Base-by-base conservation (phyloP, 345 rosid species). In the Linum lewisii region DNA sequence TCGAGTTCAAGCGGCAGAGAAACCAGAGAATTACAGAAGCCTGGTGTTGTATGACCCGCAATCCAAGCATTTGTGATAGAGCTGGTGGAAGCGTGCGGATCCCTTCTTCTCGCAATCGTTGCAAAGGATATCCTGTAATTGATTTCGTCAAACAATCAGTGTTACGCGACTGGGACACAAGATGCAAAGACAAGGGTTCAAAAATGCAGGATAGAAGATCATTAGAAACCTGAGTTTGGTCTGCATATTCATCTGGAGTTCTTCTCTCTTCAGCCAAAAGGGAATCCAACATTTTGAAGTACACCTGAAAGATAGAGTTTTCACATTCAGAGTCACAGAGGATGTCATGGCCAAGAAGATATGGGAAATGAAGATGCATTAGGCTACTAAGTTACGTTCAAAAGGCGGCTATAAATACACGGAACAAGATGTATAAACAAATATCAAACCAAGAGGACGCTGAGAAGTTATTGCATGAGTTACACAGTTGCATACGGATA, bases 201-300 rank as follows among this genome's bases (percentile, higher is more conserved):
- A 26, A 6, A 26, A 26, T 26, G 32, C 32, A 26, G 32, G 32
- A 26, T 26, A 29, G 5, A 29, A 29, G 34, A 29, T 29, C 34
- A 29, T 29, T 29, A 29, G 34, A 29, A 29, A 88, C 98, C 90
- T 91, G 98, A 75, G 72, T 70, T n/a, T 77, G 84, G 62, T 84
- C 74, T 68, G 75, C 78, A 60, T 80, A 88, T 74, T 92, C 98
- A 72, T 86, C 89, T 44, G 96, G 96, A 70, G 88, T 95, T 73
- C 81, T 93, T n/a, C 34, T 29, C 77, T 88, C 95, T 9, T 87
- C 69, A 58, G 90, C 96, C 75, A 92, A 75, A 60, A 92, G 67
- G 6, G 95, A 90, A 57, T 92, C 95, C 64, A 92, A 93, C 95
- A 88, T 88, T 65, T 96, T 96, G 24, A 92, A 88, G 79, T 88